Percentiles rank a stretch among this genome's conserved stretches.
These are phyloP conservation scores for Exophiala alcalophila DNA, from an alignment of 2,329 filamentous ascomycete genomes.

Conservation along the genomic window DNA sequence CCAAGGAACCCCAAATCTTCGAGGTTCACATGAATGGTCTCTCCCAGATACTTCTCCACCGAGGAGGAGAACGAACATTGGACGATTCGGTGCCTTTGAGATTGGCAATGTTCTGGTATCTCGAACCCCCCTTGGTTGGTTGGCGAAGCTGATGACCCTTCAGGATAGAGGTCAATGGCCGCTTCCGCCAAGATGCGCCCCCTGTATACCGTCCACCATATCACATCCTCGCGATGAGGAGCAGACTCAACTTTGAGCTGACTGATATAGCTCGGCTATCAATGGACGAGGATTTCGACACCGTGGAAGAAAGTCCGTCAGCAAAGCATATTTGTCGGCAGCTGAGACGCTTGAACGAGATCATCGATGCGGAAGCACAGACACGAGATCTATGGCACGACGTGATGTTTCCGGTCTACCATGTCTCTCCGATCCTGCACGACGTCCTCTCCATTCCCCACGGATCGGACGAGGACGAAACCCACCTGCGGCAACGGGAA, in stretches of 20 bases:
- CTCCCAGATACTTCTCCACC: conserved; percentile 2
- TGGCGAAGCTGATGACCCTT: background rate
- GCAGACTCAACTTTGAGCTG: background rate
- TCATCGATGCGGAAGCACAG: background rate
- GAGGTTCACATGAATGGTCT: conserved; percentile 6
- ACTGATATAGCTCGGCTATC: background rate
- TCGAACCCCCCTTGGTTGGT: too few species aligned
- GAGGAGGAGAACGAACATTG: conserved; percentile 5
- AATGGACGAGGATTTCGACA: background rate
- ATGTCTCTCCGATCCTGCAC: conserved; percentile 4
- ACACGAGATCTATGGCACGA: conserved; percentile 4
- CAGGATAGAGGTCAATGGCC: conserved; percentile 7
- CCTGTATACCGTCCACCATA: conserved; percentile 6
- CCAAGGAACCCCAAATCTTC: conserved; percentile 2
- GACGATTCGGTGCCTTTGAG: background rate
- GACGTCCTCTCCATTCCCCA: background rate
- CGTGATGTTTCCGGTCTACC: conserved; percentile 1
- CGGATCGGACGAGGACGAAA: background rate
- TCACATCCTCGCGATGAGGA: background rate
- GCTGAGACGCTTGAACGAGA: conserved; percentile 4
- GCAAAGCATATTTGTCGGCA: conserved; percentile 2
- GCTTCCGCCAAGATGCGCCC: conserved; percentile 1
- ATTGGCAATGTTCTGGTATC: conserved; percentile 8
- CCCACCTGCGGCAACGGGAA: background rate
- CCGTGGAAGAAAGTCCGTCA: background rate